phyloP scores from a whole-genome alignment of 163 green algal species.

The Volvox carteri region DNA sequence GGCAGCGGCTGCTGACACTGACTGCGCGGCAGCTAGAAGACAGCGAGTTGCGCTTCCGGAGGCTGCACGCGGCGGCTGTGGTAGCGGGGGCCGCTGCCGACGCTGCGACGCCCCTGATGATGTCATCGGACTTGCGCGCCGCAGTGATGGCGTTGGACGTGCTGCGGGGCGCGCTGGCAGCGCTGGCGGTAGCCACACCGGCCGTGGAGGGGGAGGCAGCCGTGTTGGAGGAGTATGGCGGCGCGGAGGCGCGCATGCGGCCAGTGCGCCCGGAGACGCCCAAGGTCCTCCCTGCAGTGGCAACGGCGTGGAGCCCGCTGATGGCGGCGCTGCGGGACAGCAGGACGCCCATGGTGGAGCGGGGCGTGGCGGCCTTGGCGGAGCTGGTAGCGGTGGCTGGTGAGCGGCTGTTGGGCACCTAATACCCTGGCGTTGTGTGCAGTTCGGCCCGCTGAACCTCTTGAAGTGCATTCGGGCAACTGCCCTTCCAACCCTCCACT shows the following conservation, averaged over 20 bases:
- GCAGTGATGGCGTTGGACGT: constrained; percentile 53
- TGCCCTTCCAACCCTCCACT: too few species aligned
- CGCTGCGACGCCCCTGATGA: constrained; percentile 72
- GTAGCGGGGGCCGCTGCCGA: constrained; percentile 76
- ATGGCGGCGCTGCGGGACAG: constrained; percentile 73
- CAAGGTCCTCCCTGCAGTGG: constrained; percentile 83
- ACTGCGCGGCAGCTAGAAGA: constrained; percentile 57
- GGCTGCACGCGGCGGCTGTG: constrained; percentile 68
- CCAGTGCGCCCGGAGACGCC: constrained; percentile 64
- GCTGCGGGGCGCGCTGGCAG: constrained; percentile 41
- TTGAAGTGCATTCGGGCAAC: too few species aligned
- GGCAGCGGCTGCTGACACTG: constrained; percentile 53
- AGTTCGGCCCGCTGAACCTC: too few species aligned
- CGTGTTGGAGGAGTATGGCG: constrained; percentile 54
- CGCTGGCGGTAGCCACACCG: constrained; percentile 49
- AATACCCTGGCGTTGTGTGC: too few species aligned
- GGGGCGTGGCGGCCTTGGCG: constrained; percentile 60
- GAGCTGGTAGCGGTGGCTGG: constrained; percentile 66
- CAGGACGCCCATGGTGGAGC: constrained; percentile 76
- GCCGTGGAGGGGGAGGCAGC: constrained; percentile 54
- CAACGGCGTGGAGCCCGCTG: constrained; percentile 77
- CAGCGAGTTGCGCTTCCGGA: constrained; percentile 62
- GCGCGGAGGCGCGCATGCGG: constrained; percentile 32
- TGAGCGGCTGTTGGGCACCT: constrained; percentile 37
- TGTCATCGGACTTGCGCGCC: constrained; percentile 66